Evolutionary conservation across 805 yeast species (phyloP), one percentile per base, ranked within the genome.

Genomic region (Cyberlindnera nakhonratchasimensis): DNA sequence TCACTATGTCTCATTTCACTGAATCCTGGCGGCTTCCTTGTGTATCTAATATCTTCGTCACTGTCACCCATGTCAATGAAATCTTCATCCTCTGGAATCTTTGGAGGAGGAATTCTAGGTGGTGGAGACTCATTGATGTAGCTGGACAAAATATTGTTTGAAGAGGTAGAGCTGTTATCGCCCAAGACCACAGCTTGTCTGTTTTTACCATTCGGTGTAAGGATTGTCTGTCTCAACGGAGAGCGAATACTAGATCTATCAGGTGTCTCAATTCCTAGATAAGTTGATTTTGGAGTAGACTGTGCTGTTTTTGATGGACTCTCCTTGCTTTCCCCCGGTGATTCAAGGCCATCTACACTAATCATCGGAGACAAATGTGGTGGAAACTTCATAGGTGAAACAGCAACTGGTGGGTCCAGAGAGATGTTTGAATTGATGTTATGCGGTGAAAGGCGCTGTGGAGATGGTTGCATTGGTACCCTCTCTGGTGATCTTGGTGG

Each of bases 401-500:
- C 45, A 2, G 48, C 29, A 10, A 38, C 45, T 10, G 59, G 50
- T 14, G 57, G 57, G 4, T 52, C 57, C 18, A 56, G 29, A 5
- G 40, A 29, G 21, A 22, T 14, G 4, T 9, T n/a, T 16, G 36
- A 14, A 6, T 20, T 13, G n/a, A 33, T 14, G 20, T 33, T 13
- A 11, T 22, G 21, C 13, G 3, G 26, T 13, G 35, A 22, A 10
- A n/a, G n/a, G 19, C 8, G 10, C 8, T 25, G 34, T 6, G 36
- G 30, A 6, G 40, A 23, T 14, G 38, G 39, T 11, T 19, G 33
- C 8, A 18, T 12, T 14, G 32, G 35, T 12, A 26, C 30, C 40
- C 59, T 51, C 13, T 46, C 42, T 29, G 61, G 58, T 7, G 58
- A 55, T 46, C 61, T 53, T 30, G 46, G 44, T 3, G 58, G 59